phyloP scores from a whole-genome alignment of 1,284 basidiomycete species.

The Cryptococcus sp. region DNA sequence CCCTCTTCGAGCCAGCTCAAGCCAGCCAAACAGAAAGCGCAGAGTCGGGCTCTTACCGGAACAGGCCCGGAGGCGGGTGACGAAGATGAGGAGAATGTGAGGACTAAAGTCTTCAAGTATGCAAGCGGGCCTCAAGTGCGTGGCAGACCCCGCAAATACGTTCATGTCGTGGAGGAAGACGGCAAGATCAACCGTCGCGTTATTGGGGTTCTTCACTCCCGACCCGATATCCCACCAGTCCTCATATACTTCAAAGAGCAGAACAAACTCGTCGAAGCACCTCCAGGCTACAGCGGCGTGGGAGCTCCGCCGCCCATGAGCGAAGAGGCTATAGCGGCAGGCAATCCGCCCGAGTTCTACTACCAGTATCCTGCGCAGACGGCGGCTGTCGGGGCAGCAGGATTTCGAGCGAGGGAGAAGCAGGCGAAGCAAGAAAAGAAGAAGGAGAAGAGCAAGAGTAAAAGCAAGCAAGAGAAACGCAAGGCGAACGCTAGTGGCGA shows the following conservation, averaged over 20 bases:
- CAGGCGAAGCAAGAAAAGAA: slow-evolving; percentile 5
- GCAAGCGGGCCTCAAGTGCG: slow-evolving; percentile 32
- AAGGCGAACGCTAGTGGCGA: slow-evolving; percentile 10
- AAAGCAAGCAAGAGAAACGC: slow-evolving; percentile 4
- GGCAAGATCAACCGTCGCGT: slow-evolving; percentile 37
- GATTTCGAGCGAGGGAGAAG: slow-evolving; percentile 9
- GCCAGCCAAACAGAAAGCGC: slow-evolving; percentile 1
- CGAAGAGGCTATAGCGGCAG: slow-evolving; percentile 22
- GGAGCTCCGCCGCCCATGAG: slow-evolving; percentile 32
- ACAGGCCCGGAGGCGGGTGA: background rate
- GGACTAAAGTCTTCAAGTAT: slow-evolving; percentile 23
- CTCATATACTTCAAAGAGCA: slow-evolving; percentile 31
- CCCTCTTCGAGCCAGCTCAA: background rate
- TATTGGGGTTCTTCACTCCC: slow-evolving; percentile 28
- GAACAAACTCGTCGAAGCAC: slow-evolving; percentile 33
- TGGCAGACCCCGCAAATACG: slow-evolving; percentile 47
- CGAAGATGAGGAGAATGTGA: background rate
- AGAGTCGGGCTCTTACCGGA: background rate
- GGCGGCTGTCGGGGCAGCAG: slow-evolving; percentile 4
- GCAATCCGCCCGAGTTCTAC: slow-evolving; percentile 31
- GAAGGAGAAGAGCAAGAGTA: slow-evolving; percentile 12
- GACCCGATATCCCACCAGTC: slow-evolving; percentile 32
- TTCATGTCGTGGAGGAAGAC: slow-evolving; percentile 42
- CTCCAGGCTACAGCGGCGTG: slow-evolving; percentile 32
- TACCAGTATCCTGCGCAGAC: slow-evolving; percentile 16